Conservation (phyloP, 2,329 filamentous ascomycete genomes). For the Cladorrhinum sp. region DNA sequence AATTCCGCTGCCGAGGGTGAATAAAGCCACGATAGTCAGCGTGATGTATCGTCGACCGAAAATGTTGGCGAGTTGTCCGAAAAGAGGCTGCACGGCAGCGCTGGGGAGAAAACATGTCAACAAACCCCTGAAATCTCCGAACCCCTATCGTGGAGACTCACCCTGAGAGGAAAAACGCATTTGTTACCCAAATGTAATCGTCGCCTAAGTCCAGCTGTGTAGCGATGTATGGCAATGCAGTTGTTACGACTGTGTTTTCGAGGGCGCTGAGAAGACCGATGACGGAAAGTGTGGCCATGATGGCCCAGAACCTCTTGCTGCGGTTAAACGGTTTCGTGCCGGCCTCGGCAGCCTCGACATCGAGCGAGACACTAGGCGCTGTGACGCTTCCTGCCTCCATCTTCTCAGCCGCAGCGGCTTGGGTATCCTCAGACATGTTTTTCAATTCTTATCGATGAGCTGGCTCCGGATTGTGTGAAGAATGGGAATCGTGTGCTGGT, state of each 20-base stretch:
- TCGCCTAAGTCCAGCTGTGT: constrained; percentile 22
- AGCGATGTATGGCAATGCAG: constrained; percentile 30
- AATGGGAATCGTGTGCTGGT: too few relatives aligned
- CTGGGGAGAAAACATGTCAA: constrained; percentile 10
- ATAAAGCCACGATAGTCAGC: constrained; percentile 17
- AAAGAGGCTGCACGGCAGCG: constrained; percentile 25
- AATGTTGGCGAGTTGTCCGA: constrained; percentile 28
- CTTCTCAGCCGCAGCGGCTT: background rate
- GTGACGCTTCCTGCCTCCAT: too few relatives aligned
- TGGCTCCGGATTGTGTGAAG: too few relatives aligned
- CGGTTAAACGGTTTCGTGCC: background rate
- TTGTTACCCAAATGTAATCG: constrained; percentile 29
- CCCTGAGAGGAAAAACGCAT: constrained; percentile 28
- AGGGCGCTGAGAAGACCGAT: constrained; percentile 27
- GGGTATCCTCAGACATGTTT: too few relatives aligned
- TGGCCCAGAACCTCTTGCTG: background rate
- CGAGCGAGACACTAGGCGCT: background rate
- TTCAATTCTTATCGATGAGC: too few relatives aligned
- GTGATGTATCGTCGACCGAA: constrained; percentile 27
- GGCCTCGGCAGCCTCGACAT: background rate
- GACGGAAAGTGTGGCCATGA: constrained; percentile 9
- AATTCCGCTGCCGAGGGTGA: constrained; percentile 30
- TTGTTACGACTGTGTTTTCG: constrained; percentile 32
- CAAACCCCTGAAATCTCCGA: background rate
- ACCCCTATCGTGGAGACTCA: constrained; percentile 9